Evolutionary conservation across 805 yeast species (phyloP).

Genomic region (Saccharomycopsis amapae): DNA sequence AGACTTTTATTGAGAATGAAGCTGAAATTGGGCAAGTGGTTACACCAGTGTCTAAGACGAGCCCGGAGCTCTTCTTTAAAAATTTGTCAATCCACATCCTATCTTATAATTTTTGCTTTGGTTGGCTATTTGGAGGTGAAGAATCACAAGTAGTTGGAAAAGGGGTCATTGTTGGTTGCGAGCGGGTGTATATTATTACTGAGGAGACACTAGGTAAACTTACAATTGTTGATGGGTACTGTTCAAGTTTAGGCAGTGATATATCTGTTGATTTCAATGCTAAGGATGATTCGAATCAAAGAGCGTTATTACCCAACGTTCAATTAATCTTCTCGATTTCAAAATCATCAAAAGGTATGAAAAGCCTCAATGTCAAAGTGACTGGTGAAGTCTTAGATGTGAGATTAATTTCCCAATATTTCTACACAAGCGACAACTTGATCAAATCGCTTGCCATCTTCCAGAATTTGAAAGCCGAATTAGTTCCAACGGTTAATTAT

Average conservation of each 20-base stretch:
- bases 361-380: slow-evolving; percentile 42
- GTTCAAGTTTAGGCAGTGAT: slow-evolving; percentile 63
- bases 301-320: slow-evolving; percentile 64
- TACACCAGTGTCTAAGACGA: slow-evolving; percentile 25
- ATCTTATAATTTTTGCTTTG: slow-evolving; percentile 62
- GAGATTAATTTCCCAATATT: slow-evolving; percentile 49
- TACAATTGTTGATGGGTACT: slow-evolving; percentile 58
- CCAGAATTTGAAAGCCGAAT: slow-evolving; percentile 15
- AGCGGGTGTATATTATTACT: slow-evolving; percentile 58
- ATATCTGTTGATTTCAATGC: slow-evolving; percentile 44
- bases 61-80: slow-evolving; percentile 19
- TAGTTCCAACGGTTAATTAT: slow-evolving; percentile 8
- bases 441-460: slow-evolving; percentile 14
- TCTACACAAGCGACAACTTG: slow-evolving; percentile 26
- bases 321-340: slow-evolving; percentile 44
- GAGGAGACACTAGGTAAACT: slow-evolving; percentile 59
- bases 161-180: slow-evolving; percentile 63
- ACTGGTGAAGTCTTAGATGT: slow-evolving; percentile 68
- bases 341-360: slow-evolving; percentile 25
- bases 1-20: neutral
- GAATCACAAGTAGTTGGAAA: slow-evolving; percentile 27
- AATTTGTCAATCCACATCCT: slow-evolving; percentile 49
- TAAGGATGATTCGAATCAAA: slow-evolving; percentile 42
- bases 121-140: slow-evolving; percentile 62
- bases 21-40: neutral